Percentiles rank a stretch among this genome's conserved stretches.
Evolutionary conservation across 202 grass and related monocot genomes (phyloP).

Genomic region (Zoysia matrella): DNA sequence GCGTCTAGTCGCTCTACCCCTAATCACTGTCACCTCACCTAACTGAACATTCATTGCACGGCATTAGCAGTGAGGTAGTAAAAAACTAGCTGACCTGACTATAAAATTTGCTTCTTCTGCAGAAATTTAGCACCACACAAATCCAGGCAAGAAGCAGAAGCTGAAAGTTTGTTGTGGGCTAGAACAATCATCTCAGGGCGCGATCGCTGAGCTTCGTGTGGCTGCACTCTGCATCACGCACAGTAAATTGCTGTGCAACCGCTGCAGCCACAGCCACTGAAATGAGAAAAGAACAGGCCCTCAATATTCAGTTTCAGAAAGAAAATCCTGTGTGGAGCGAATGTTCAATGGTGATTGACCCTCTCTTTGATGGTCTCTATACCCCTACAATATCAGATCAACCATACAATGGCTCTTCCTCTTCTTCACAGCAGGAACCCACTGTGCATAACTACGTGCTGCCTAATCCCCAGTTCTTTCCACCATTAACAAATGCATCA

Average conservation of each 20-base stretch:
- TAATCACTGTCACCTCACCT: too few relatives aligned
- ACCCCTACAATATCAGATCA: background rate
- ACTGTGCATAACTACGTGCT: background rate
- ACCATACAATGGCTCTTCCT: background rate
- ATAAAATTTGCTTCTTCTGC: background rate
- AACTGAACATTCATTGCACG: background rate
- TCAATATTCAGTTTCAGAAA: background rate
- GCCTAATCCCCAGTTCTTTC: constrained; percentile 2
- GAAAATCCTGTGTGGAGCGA: constrained; percentile 13
- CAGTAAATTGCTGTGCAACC: too few relatives aligned
- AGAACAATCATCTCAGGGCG: background rate
- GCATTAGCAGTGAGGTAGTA: background rate
- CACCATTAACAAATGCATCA: constrained; percentile 9
- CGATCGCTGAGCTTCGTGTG: too few relatives aligned
- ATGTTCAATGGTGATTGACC: constrained; percentile 29
- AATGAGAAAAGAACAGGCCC: too few relatives aligned
- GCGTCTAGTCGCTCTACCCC: too few relatives aligned
- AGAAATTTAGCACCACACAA: background rate
- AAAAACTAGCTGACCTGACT: background rate
- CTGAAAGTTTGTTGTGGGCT: background rate
- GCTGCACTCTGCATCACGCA: too few relatives aligned
- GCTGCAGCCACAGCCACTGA: too few relatives aligned
- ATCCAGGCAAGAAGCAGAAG: constrained; percentile 1
- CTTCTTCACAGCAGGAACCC: constrained; percentile 37
- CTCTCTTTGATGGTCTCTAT: constrained; percentile 5